Evolutionary conservation across 352 stramenopile species (phyloP).

Genomic region (Phytophthora hibernalis): DNA sequence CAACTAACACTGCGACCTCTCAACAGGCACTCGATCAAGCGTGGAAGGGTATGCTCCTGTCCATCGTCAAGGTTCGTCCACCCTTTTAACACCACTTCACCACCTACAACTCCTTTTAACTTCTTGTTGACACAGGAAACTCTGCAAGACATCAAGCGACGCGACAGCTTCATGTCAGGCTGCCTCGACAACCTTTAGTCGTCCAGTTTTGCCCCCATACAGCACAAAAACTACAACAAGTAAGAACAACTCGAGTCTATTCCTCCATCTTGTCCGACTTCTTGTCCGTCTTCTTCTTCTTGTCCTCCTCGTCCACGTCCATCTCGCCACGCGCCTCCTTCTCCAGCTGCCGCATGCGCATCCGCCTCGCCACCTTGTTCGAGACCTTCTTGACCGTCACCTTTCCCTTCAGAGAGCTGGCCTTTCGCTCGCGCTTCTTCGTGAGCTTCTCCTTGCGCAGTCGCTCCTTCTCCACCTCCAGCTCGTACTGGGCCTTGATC

Average conservation of each 20-base stretch:
- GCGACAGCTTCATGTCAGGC: slow-evolving; percentile 69
- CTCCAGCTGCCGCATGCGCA: slow-evolving; percentile 64
- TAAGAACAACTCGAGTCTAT: slow-evolving; percentile 33
- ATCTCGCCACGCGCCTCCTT: slow-evolving; percentile 57
- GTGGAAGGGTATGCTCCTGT: slow-evolving; percentile 60
- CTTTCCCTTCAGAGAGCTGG: slow-evolving; percentile 50
- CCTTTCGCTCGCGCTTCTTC: slow-evolving; percentile 81
- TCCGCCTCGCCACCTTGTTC: slow-evolving; percentile 73
- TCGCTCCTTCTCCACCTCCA: slow-evolving; percentile 78
- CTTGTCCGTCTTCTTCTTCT: slow-evolving; percentile 30
- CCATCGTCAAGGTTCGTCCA: slow-evolving; percentile 58
- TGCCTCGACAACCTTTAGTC: slow-evolving; percentile 72
- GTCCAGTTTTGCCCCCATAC: slow-evolving; percentile 21
- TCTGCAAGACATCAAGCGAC: slow-evolving; percentile 69
- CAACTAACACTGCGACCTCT: slow-evolving; percentile 4
- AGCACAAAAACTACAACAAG: slow-evolving; percentile 12
- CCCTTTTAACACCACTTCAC: too few relatives aligned
- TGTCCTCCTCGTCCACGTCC: slow-evolving; percentile 42
- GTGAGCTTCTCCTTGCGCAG: slow-evolving; percentile 74
- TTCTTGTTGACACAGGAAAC: slow-evolving; percentile 50
- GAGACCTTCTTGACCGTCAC: slow-evolving; percentile 80
- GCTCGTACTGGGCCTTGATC: slow-evolving; percentile 84
- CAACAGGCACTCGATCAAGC: slow-evolving; percentile 59
- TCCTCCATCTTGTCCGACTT: slow-evolving; percentile 49
- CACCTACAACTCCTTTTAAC: not conserved